Conservation (phyloP, 2,329 filamentous ascomycete genomes). For the Orbilia javanica region DNA sequence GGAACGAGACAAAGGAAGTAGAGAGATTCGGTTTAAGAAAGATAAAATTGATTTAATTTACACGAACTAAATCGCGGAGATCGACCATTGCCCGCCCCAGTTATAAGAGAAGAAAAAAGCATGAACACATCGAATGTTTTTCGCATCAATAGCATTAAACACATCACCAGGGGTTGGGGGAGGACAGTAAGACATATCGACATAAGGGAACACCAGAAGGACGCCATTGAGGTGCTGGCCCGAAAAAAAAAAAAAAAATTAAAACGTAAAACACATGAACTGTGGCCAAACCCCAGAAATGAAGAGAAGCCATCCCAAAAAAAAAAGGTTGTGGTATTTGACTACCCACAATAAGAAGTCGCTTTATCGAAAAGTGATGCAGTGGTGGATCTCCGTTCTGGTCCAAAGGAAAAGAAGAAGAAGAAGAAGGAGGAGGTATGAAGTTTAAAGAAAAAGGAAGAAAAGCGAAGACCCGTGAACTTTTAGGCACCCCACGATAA, state of each 20-base stretch:
- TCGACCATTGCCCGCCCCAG: slow-evolving; percentile 27
- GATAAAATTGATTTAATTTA: slow-evolving; percentile 55
- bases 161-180: slow-evolving; percentile 7
- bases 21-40: slow-evolving; percentile 50
- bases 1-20: background rate
- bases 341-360: slow-evolving; percentile 16
- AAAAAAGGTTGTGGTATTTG: background rate
- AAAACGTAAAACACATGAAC: too few relatives aligned
- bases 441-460: slow-evolving; percentile 1
- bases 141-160: slow-evolving; percentile 47
- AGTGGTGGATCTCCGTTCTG: slow-evolving; percentile 36
- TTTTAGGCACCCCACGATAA: slow-evolving; percentile 40
- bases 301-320: slow-evolving; percentile 31
- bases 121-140: slow-evolving; percentile 35
- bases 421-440: background rate
- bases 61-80: slow-evolving; percentile 38
- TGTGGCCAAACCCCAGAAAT: slow-evolving; percentile 14
- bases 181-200: slow-evolving; percentile 32
- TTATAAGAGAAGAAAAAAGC: slow-evolving; percentile 13
- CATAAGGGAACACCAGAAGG: slow-evolving; percentile 43
- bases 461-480: slow-evolving; percentile 34
- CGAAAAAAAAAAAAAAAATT: slow-evolving; percentile 21
- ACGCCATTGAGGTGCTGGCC: slow-evolving; percentile 47
- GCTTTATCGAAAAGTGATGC: slow-evolving; percentile 20
- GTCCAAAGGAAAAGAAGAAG: slow-evolving; percentile 24